Base-by-base conservation (phyloP, 768 basidiomycete genomes). In the Mycena polygramma region DNA sequence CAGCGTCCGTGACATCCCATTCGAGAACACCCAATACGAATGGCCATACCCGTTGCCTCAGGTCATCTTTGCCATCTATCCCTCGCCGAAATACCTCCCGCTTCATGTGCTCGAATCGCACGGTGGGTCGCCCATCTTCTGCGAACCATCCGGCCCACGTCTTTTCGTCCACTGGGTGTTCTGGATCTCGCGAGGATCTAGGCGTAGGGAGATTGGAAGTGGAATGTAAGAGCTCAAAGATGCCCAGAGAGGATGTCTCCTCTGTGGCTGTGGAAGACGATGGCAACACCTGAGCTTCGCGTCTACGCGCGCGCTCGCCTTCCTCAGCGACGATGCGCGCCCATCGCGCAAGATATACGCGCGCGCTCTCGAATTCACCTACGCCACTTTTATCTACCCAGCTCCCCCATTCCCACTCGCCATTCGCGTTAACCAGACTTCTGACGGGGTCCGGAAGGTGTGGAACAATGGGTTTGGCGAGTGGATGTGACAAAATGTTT, bases 241-340 rank as follows among this genome's bases (percentile, higher is more conserved):
- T 91, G 0, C 96, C 96, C 36, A 96, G 79, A 1, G 92, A 91
- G 0, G 92, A 92, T 5, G 84, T 86, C 79, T 92, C 94, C 76
- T 91, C 90, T 20, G 79, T 86, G 15, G 83, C 75, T 6, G 86
- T 81, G 4, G 83, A 84, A 8, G 87, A 83, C 4, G 90, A 81
- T 5, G 90, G 89, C 15, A 94, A 75, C 0, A 87, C 84, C 77
- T 92, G 92, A 0, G 93, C 90, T 79, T 99, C 98, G 52, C 88
- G 87, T 72, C 91, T 82, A 51, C 98, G 87, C 7, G 96, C 91
- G 19, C 95, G 87, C 79, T 99, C 98, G 20, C 98, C 98, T 78
- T 99, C 98, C 80, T 99, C 98, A 2, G 98, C 98, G 1, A 99
- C 98, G 68, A 96, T 93, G 58, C 97, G 87, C 5, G 98, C 98